Evolutionary conservation across 352 stramenopile species (phyloP).

Genomic region (Lagenidium sp.): DNA sequence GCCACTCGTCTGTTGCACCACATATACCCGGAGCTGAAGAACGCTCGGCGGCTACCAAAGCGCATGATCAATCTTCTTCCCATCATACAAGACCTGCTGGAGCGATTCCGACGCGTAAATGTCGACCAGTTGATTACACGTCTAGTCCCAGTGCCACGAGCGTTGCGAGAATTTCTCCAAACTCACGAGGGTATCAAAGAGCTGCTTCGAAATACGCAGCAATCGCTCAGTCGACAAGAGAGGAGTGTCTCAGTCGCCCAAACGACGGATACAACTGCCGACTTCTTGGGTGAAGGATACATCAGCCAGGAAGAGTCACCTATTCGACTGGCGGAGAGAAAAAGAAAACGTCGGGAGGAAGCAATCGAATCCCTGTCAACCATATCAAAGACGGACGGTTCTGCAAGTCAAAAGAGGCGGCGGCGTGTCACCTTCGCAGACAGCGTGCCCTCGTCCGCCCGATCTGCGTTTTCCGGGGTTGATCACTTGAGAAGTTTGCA

Average conservation of each 20-base stretch:
- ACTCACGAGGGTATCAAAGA: no score
- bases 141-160: constrained; percentile 19
- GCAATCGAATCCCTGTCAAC: constrained; percentile 37
- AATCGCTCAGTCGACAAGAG: no score
- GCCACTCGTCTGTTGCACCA: constrained; percentile 28
- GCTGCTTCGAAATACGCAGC: no score
- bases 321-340: constrained; percentile 9
- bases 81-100: constrained; percentile 35
- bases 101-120: constrained; percentile 23
- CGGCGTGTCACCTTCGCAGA: background rate
- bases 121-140: constrained; percentile 22
- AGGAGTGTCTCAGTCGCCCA: no score
- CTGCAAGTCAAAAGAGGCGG: background rate
- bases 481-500: constrained; percentile 25
- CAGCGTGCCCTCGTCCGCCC: no score
- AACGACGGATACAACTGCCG: no score
- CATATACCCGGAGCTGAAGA: constrained; percentile 28
- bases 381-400: constrained; percentile 11
- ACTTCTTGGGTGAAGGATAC: constrained; percentile 51
- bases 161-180: no score
- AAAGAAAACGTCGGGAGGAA: constrained; percentile 38
- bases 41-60: constrained; percentile 38
- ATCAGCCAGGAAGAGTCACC: constrained; percentile 29
- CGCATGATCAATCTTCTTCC: constrained; percentile 53
- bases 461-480: background rate